Base-by-base conservation (phyloP, 352 stramenopile genomes). In the Blastocystis sp. region DNA sequence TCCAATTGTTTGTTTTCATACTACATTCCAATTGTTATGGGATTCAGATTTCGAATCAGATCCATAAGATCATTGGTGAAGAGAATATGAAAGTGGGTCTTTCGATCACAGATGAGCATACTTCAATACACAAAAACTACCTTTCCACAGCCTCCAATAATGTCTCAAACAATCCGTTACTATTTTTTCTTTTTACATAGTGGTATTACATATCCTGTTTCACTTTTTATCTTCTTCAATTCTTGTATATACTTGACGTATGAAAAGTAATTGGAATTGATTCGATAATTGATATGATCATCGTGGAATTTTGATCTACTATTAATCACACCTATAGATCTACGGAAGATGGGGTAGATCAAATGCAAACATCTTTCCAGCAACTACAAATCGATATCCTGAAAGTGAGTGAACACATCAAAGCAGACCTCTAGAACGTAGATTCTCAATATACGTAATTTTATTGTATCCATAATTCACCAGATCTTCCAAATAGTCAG, bases 391-490 rank as follows among this genome's bases (percentile, higher is more conserved):
- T 8, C 73, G 73, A 64, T 84, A 84, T 4, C 43, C 73, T 29
- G 29, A 1, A 34, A 34, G 29, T 34, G 29, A 34, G 29, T 34
- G 29, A 34, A 34, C 29, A 34, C 29, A 34, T 34, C 0, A 34
- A 34, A 34, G 1, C 29, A 34, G 29, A 34, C 29, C 29, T 34
- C 47, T 55, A n/a, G 23, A 11, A 13, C 73, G 47, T 7, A 84
- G n/a, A 18, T 34, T 53, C 68, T 84, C 73, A 18, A 84, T 43
- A 43, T 68, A 84, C 8, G 73, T 69, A 18, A 84, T 84, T 34
- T 84, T 84, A 29, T 84, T 84, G 73, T 53, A 84, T 18, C 73
- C 73, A 43, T 84, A 84, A 45, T 84, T 84, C 6, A 84, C 50
- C 20, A 84, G 68, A 5, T 26, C 53, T 26, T 84, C 73, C 1